A percentile compares a stretch with the other conserved stretches of the same genome.
These are phyloP conservation scores for Leishmania guyanensis DNA, from an alignment of 208 protist genomes.

Conservation along the genomic window DNA sequence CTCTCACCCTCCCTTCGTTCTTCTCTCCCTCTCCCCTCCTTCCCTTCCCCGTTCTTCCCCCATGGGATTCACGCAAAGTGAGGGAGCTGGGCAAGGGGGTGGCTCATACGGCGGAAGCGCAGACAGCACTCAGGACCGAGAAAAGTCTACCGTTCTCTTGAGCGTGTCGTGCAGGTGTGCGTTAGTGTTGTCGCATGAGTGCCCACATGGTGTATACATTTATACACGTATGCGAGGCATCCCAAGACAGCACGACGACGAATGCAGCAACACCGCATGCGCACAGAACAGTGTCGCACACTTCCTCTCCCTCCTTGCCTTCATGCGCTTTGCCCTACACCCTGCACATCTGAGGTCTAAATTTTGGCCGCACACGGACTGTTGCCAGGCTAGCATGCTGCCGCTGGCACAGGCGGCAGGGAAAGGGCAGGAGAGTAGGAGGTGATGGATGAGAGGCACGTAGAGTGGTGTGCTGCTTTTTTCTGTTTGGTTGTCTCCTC, in stretches of 20 bases:
- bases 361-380: not conserved
- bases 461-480: not conserved
- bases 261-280: not conserved
- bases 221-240: not conserved
- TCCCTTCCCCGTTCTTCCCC: not conserved
- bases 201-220: slow-evolving; percentile 6
- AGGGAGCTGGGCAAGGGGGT: not conserved
- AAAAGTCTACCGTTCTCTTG: not conserved
- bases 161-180: not conserved
- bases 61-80: not conserved
- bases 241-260: not conserved
- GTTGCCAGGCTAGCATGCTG: too few relatives aligned
- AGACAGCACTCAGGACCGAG: not conserved
- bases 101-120: not conserved
- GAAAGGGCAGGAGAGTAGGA: not conserved
- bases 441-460: not conserved
- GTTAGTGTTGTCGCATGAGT: not conserved
- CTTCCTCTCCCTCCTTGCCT: not conserved
- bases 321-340: not conserved
- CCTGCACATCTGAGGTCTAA: not conserved
- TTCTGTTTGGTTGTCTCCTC: not conserved
- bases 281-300: not conserved
- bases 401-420: not conserved
- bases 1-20: not conserved
- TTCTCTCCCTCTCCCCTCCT: not conserved